These are phyloP conservation scores for Thalassiosira exigua DNA, from an alignment of 352 stramenopile genomes.

Conservation along the genomic window DNA sequence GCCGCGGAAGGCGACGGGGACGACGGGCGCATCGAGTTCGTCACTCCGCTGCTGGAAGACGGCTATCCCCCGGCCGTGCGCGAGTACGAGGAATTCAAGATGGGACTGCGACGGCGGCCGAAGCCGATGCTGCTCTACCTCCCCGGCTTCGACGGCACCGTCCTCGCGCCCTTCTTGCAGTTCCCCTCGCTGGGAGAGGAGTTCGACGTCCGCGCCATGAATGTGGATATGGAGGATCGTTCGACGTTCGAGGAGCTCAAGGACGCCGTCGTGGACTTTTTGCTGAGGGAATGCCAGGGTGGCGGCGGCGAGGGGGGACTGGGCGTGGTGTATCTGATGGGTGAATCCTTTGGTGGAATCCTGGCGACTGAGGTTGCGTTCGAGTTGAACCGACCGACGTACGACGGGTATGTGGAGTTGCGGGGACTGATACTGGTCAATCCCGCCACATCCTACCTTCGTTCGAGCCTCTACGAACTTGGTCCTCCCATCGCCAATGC, in stretches of 20 bases:
- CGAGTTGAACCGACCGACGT: constrained; percentile 40
- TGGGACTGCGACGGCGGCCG: not conserved
- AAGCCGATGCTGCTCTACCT: constrained; percentile 81
- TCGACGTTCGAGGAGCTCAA: constrained; percentile 82
- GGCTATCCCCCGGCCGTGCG: constrained; percentile 61
- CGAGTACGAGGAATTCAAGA: constrained; percentile 42
- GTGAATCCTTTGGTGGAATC: constrained; percentile 84
- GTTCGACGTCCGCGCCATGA: constrained; percentile 83
- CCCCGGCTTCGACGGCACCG: constrained; percentile 84
- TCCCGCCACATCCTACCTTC: constrained; percentile 80
- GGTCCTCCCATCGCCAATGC: constrained; percentile 71
- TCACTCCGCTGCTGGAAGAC: constrained; percentile 63
- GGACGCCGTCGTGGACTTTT: constrained; percentile 60
- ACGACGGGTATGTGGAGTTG: constrained; percentile 37
- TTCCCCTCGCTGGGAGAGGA: constrained; percentile 73
- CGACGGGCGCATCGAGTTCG: constrained; percentile 43
- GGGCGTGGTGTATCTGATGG: constrained; percentile 69
- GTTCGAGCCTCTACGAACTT: constrained; percentile 67
- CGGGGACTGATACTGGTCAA: constrained; percentile 80
- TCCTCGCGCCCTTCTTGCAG: constrained; percentile 82
- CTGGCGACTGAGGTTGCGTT: constrained; percentile 74
- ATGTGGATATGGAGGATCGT: constrained; percentile 72
- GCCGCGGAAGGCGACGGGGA: not conserved
- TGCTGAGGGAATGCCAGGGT: constrained; percentile 36
- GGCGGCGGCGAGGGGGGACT: not conserved